Evolutionary conservation across 192 early-diverging fungal species (phyloP).

Genomic region (Cladochytrium replicatum): DNA sequence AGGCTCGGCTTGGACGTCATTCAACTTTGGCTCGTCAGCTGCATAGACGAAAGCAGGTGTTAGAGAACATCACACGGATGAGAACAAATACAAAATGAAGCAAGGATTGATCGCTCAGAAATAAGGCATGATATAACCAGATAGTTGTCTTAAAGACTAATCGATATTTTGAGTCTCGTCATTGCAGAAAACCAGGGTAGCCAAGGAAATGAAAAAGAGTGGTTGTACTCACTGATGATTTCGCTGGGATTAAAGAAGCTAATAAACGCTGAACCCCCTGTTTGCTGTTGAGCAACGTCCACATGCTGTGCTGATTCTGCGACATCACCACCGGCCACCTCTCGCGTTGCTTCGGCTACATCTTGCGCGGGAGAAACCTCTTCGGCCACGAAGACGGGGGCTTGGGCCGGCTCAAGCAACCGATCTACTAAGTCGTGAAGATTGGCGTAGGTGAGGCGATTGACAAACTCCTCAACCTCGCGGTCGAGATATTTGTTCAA

Average conservation of each 20-base stretch:
- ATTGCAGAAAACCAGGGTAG: too few relatives aligned
- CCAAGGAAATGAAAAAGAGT: background rate
- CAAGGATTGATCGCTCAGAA: too few relatives aligned
- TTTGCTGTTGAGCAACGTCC: background rate
- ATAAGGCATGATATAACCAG: slow-evolving; percentile 11
- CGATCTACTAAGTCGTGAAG: slow-evolving; percentile 8
- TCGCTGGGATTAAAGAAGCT: slow-evolving; percentile 22
- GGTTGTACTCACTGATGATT: slow-evolving; percentile 7
- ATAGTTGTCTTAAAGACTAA: slow-evolving; percentile 19
- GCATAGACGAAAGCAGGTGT: too few relatives aligned
- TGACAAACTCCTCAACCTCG: slow-evolving; percentile 9
- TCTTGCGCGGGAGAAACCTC: background rate
- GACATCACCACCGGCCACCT: background rate
- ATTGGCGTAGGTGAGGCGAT: slow-evolving; percentile 15
- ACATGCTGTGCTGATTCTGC: background rate
- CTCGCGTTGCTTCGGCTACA: too few relatives aligned
- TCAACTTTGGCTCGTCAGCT: too few relatives aligned
- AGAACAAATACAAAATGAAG: too few relatives aligned
- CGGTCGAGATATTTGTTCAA: slow-evolving; percentile 15
- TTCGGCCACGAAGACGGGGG: slow-evolving; percentile 19
- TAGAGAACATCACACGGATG: too few relatives aligned
- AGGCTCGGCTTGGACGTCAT: too few relatives aligned
- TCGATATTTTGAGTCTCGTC: slow-evolving; percentile 9
- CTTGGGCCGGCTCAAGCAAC: slow-evolving; percentile 15
- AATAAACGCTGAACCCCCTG: slow-evolving; percentile 2